phyloP scores from a whole-genome alignment of 1,139 yeast genomes.

The Geotrichum europaeum region DNA sequence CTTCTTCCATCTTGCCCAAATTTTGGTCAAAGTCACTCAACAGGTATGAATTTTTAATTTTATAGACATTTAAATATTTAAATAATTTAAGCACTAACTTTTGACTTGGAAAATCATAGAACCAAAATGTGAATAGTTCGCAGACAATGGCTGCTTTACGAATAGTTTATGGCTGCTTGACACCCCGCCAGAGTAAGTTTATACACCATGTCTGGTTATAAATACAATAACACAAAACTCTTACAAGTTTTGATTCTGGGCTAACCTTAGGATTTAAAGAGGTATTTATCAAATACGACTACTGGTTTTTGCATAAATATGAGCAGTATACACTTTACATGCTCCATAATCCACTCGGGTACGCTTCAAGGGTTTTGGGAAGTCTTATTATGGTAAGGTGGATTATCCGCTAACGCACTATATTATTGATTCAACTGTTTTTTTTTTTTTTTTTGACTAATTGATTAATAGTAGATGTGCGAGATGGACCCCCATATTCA shows the following conservation, averaged over 20 bases:
- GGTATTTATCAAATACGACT: neutral
- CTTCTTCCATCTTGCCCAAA: neutral
- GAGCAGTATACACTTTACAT: neutral
- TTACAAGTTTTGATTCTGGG: neutral
- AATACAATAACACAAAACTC: too few species aligned
- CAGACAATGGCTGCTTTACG: neutral
- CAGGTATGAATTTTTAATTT: neutral
- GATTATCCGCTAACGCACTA: neutral
- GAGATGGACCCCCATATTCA: neutral
- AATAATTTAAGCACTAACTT: too few species aligned
- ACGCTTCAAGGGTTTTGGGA: neutral
- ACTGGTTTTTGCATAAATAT: conserved; percentile 1
- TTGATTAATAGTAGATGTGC: conserved; percentile 1
- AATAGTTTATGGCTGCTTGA: neutral
- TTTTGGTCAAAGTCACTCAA: neutral
- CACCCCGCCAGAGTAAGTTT: neutral
- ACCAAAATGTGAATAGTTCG: neutral
- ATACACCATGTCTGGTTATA: too few species aligned
- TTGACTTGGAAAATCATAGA: neutral
- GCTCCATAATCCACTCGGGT: conserved; percentile 6
- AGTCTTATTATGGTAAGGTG: conserved; percentile 7
- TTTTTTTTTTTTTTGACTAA: neutral
- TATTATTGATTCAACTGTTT: neutral
- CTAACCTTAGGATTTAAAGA: neutral
- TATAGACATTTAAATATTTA: too few species aligned